Evolutionary conservation across 169 alveolate species (phyloP), one percentile per base, ranked within the genome.

Genomic region (Besnoitia besnoiti): DNA sequence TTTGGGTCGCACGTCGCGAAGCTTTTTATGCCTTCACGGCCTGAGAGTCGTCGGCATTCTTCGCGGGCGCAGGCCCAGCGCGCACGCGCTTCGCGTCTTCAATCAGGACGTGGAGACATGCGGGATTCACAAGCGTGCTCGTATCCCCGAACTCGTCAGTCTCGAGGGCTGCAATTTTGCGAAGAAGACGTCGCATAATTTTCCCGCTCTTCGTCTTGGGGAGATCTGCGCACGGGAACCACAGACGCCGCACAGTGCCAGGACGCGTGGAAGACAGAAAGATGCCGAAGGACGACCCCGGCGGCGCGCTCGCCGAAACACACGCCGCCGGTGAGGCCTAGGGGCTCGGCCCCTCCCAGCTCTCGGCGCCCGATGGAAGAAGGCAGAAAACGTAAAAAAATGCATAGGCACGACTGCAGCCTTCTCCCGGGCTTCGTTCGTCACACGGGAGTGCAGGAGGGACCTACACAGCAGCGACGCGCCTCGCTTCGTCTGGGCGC

Each of bases 151-250:
- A 51, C 42, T 92, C 82, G 44, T 89, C 95, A 75, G 88, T 77
- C 51, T 97, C 96, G 47, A 95, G 96, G 80, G 96, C 94, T 55
- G 99, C 99, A 51, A 98, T 95, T 85, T 97, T 97, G 89, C 99
- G 96, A 55, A 98, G 95, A 55, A 98, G 96, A 62, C 99, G 96
- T 59, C 99, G 95, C 97, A 98, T 97, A 79, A 98, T 98, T 94
- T 98, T 98, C 47, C 99, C 99, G 85, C 98, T 96, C 55, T 99
- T 90, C 5, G 99, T 98, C 95, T 98, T 98, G 7, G 99, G 99
- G 67, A 98, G 93, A n/a, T 96, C 96, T 89, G 50, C 51, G 39
- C 30, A 50, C 44, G 89, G 44, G 42, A 89, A 5, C 37, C 88
- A 77, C 4, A 0, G 3, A 30, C 46, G 24, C 19, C 19, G 27